Conservation (phyloP, 2,329 filamentous ascomycete species). For the Ceratocystis smalleyi region DNA sequence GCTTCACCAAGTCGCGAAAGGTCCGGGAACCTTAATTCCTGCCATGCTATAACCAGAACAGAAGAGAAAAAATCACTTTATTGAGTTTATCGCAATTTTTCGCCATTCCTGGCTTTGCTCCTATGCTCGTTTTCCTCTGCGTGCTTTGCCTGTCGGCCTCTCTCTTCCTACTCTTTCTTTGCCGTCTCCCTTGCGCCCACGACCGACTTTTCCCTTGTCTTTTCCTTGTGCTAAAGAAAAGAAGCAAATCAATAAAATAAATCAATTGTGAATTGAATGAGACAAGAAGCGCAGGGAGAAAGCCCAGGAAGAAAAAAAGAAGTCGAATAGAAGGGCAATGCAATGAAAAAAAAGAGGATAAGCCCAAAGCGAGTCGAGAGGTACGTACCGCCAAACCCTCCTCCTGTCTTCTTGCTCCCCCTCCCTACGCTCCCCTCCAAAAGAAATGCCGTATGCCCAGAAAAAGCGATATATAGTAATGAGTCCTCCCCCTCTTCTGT, state of each 20-base stretch:
- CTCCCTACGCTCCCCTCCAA: neutral
- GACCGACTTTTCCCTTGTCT: neutral
- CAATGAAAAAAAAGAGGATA: neutral
- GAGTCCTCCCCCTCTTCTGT: neutral
- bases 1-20: neutral
- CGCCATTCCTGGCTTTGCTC: neutral
- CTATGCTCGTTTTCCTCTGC: neutral
- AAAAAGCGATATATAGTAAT: constrained; percentile 6
- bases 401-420: neutral
- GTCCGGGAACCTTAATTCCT: constrained; percentile 3
- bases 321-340: neutral
- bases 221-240: neutral
- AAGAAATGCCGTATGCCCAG: neutral
- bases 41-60: neutral
- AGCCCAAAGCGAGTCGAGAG: neutral
- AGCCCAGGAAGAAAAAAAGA: constrained; percentile 3
- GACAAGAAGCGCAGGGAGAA: neutral
- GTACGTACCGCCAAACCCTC: neutral
- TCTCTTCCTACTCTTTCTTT: neutral
- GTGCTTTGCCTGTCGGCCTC: neutral
- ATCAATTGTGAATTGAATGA: neutral
- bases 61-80: neutral
- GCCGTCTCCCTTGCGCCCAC: neutral
- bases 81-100: neutral
- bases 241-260: neutral